Base-by-base conservation (phyloP, 805 yeast genomes). In the Starmerella stigmatis region DNA sequence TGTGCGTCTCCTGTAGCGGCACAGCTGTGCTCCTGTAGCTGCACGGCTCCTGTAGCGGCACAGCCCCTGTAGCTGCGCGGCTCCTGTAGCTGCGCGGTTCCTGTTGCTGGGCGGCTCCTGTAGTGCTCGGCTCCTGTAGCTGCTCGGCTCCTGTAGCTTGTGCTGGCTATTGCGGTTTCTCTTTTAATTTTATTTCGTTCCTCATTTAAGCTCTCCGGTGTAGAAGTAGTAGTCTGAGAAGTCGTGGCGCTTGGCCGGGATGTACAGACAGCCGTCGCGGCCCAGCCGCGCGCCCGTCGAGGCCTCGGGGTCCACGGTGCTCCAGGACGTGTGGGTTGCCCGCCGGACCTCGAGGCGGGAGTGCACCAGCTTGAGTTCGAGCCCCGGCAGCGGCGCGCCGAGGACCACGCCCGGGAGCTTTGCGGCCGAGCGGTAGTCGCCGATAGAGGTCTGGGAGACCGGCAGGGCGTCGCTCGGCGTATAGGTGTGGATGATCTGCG, bases 401-500 rank as follows among this genome's bases (percentile, higher is more conserved):
- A 46, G 30, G 19, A 28, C 23, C 13, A 43, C 52, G 17, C 52
- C 51, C 16, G 44, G 43, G 5, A 36, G 34, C 27, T 41, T 42
- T 19, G 41, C 22, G 4, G 33, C 11, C 16, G 51, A 28, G 11
- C 59, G 52, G 44, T 62, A 62, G 50, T 62, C 65, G 29, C 57
- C 58, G 20, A 48, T 30, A 3, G 41, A 21, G 4, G 70, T 64
- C 49, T 66, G 69, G 26, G 62, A 49, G 5, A 66, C 28, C 6
- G 69, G 65, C 15, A 65, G 54, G 5, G 56, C 57, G 21, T 57
- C 45, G 2, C 37, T 34, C 3, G 67, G 62, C 13, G 55, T 46
- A 20, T 54, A 48, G 10, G 65, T 46, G 39, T 62, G 66, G 11
- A 66, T 39, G 19, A 66, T 50, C 32, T 58, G 59, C 2, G 66